These are phyloP conservation scores for Scenedesmus sp. DNA, from an alignment of 163 green algal genomes.

Conservation along the genomic window DNA sequence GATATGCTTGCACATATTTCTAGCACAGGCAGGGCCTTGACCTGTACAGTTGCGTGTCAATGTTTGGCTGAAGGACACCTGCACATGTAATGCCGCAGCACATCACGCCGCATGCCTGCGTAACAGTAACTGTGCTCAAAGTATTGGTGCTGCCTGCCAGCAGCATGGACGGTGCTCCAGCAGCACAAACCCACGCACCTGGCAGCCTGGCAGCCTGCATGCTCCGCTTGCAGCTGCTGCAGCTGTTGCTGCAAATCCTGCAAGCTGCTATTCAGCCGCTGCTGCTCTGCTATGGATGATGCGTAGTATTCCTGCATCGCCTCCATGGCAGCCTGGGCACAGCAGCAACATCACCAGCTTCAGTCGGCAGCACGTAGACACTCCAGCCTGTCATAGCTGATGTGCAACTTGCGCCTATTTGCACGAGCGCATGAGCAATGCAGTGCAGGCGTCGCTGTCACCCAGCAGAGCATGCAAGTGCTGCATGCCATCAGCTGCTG, in stretches of 20 bases:
- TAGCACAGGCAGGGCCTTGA: too few species aligned
- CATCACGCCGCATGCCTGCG: too few species aligned
- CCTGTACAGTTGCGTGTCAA: too few species aligned
- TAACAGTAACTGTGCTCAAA: too few species aligned
- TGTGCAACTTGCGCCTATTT: neutral
- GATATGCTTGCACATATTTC: too few species aligned
- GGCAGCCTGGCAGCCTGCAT: conserved; percentile 37
- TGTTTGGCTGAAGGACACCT: too few species aligned
- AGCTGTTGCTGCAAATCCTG: conserved; percentile 16
- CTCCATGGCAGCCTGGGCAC: conserved; percentile 32
- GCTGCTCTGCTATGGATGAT: neutral
- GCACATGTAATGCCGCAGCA: too few species aligned
- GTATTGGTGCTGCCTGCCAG: neutral
- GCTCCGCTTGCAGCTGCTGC: conserved; percentile 24
- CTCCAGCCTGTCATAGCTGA: neutral
- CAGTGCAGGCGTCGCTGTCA: neutral
- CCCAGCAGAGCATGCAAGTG: neutral
- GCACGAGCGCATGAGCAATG: too few species aligned
- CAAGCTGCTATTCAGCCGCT: neutral
- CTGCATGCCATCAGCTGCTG: neutral
- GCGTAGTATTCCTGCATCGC: conserved; percentile 33
- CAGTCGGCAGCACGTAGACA: neutral
- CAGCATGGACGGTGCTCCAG: neutral
- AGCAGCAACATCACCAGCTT: neutral
- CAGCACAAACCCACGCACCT: neutral